A percentile compares a stretch with the other conserved stretches of the same genome.
These are phyloP conservation scores for Aureobasidium leucospermi DNA, from an alignment of 2,329 filamentous ascomycete genomes.

Conservation along the genomic window DNA sequence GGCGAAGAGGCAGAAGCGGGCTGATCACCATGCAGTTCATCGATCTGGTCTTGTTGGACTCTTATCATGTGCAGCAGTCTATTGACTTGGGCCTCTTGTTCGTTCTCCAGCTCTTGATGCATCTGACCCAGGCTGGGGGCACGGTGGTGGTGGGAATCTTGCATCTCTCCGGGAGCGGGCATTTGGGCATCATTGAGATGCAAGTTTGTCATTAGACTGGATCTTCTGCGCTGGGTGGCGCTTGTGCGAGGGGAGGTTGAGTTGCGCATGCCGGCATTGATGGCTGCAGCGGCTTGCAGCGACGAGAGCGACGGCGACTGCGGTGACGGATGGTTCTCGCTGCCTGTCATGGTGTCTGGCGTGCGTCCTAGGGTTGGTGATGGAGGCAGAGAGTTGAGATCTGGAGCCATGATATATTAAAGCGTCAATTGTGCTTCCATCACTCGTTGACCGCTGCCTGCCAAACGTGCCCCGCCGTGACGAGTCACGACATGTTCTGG, in stretches of 20 bases:
- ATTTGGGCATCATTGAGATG: constrained; percentile 63
- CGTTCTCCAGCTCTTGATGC: constrained; percentile 70
- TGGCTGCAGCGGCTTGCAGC: constrained; percentile 68
- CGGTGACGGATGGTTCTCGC: constrained; percentile 45
- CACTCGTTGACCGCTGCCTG: background rate
- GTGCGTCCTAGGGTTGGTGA: constrained; percentile 31
- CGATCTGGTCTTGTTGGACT: constrained; percentile 64
- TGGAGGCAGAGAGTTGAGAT: constrained; percentile 53
- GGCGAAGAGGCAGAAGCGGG: constrained; percentile 33
- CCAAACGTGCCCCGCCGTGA: background rate
- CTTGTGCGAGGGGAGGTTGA: constrained; percentile 11
- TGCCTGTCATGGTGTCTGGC: background rate
- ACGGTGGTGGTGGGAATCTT: constrained; percentile 50
- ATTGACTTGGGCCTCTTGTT: constrained; percentile 75
- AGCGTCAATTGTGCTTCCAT: background rate
- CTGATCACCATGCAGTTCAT: constrained; percentile 43
- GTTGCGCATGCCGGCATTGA: constrained; percentile 51
- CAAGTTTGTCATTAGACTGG: constrained; percentile 64
- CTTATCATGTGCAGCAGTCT: constrained; percentile 71
- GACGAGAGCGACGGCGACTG: constrained; percentile 59
- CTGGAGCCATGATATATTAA: constrained; percentile 41
- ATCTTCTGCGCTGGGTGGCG: constrained; percentile 43
- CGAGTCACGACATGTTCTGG: background rate
- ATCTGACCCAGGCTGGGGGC: constrained; percentile 67
- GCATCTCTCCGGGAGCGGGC: constrained; percentile 61